Conservation (phyloP, 305 asterid species). For the Solanum hybrid region DNA sequence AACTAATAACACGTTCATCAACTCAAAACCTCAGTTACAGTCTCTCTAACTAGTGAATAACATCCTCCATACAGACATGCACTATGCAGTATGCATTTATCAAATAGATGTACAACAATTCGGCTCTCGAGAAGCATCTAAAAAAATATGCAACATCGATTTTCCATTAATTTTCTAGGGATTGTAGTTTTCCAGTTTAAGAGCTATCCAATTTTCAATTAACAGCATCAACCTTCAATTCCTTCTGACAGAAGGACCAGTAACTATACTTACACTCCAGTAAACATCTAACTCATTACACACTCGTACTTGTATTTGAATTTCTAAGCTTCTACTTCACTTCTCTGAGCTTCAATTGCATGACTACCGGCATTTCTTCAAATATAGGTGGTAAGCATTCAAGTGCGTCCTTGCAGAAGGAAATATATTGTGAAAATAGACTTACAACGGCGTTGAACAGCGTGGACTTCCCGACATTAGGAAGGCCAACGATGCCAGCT, state of each 20-base stretch:
- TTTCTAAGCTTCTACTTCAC: not conserved
- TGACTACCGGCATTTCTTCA: not conserved
- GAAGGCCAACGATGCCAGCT: slow-evolving; percentile 98
- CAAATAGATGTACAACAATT: not conserved
- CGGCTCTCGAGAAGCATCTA: not conserved
- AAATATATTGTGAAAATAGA: not conserved
- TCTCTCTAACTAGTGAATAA: not conserved
- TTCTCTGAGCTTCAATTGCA: not conserved
- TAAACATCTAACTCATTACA: not conserved
- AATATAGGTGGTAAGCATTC: not conserved
- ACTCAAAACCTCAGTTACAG: not conserved
- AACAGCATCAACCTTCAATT: not conserved
- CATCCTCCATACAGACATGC: not conserved
- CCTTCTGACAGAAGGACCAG: not conserved
- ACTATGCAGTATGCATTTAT: not conserved
- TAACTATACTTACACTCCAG: not conserved
- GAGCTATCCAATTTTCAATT: not conserved
- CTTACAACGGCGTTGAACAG: slow-evolving; percentile 94
- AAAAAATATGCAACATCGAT: not conserved
- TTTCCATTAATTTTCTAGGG: not conserved
- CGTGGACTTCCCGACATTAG: slow-evolving; percentile 96
- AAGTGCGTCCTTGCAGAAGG: not conserved
- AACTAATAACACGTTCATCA: not conserved
- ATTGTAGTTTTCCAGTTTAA: not conserved
- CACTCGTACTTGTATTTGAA: not conserved